Conservation (phyloP, 31 red algal genomes). For the Bonnemaisonia californica region DNA sequence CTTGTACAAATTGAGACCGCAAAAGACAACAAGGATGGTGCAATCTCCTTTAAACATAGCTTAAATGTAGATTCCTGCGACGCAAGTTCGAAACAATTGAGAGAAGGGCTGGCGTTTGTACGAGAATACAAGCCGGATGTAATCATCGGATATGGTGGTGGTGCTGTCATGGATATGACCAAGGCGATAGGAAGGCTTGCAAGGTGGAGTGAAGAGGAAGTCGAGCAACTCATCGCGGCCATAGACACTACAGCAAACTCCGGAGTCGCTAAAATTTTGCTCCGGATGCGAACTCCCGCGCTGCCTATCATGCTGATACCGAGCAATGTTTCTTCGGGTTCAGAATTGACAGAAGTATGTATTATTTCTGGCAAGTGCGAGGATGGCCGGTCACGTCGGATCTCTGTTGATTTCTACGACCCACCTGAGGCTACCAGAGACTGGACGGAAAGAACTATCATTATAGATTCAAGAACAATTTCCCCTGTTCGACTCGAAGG, state of each 20-base stretch:
- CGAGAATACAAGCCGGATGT: conserved; percentile 46
- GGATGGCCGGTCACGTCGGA: conserved; percentile 17
- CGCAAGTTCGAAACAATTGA: conserved; percentile 21
- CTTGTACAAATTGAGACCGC: conserved; percentile 50
- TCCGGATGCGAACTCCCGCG: conserved; percentile 7
- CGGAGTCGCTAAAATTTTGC: background rate
- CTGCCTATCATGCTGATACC: conserved; percentile 47
- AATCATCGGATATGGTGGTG: conserved; percentile 64
- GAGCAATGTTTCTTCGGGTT: conserved; percentile 27
- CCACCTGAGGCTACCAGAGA: conserved; percentile 3
- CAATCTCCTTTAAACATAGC: conserved; percentile 38
- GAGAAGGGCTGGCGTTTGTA: conserved; percentile 19
- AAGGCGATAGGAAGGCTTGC: conserved; percentile 46
- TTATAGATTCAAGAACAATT: conserved; percentile 50
- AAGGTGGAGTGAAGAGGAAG: conserved; percentile 26
- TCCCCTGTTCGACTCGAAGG: conserved; percentile 15
- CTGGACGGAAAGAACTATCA: conserved; percentile 22
- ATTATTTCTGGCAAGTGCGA: conserved; percentile 24
- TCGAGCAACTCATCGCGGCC: conserved; percentile 19
- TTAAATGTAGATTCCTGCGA: conserved; percentile 16
- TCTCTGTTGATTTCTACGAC: conserved; percentile 44
- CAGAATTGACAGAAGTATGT: conserved; percentile 50
- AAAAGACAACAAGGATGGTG: conserved; percentile 35
- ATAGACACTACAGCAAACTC: conserved; percentile 41
- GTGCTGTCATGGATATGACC: conserved; percentile 66